Evolutionary conservation across 106 monocot species (phyloP).

Genomic region (Hemerocallis citrina): DNA sequence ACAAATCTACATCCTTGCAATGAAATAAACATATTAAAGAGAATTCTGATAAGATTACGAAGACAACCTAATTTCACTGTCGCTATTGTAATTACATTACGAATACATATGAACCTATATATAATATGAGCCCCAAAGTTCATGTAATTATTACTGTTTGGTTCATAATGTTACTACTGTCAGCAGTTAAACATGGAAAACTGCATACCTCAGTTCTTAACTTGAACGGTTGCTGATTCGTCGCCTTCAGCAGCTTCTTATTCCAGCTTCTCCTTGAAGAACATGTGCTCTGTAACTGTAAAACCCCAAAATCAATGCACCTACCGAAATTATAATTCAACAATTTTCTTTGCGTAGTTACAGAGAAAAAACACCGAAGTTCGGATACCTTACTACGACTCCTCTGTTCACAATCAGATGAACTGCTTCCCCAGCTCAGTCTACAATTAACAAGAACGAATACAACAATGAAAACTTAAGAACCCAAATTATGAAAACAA

Average conservation of each 20-base stretch:
- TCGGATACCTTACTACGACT: conserved; percentile 34
- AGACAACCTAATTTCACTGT: too few species aligned
- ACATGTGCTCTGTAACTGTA: conserved; percentile 41
- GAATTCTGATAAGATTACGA: too few species aligned
- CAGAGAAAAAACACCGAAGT: background rate
- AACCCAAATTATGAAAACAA: background rate
- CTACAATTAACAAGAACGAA: background rate
- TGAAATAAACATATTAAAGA: too few species aligned
- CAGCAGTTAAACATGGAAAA: background rate
- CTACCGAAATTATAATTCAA: background rate
- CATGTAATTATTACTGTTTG: too few species aligned
- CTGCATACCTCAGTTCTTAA: conserved; percentile 63
- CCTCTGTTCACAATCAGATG: conserved; percentile 16
- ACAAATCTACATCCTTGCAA: too few species aligned
- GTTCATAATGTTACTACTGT: too few species aligned
- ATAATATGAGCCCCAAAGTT: too few species aligned
- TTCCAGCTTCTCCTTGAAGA: conserved; percentile 46
- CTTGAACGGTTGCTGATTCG: conserved; percentile 57
- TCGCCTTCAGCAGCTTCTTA: conserved; percentile 52
- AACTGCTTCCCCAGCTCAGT: conserved; percentile 41
- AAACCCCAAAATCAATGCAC: background rate
- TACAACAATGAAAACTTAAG: background rate
- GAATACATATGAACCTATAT: too few species aligned
- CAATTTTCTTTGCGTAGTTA: background rate
- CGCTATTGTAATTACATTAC: too few species aligned